Evolutionary conservation across 176 grass and related monocot genomes (phyloP), one percentile per base, ranked within the genome.

Genomic region (Carex pumila): DNA sequence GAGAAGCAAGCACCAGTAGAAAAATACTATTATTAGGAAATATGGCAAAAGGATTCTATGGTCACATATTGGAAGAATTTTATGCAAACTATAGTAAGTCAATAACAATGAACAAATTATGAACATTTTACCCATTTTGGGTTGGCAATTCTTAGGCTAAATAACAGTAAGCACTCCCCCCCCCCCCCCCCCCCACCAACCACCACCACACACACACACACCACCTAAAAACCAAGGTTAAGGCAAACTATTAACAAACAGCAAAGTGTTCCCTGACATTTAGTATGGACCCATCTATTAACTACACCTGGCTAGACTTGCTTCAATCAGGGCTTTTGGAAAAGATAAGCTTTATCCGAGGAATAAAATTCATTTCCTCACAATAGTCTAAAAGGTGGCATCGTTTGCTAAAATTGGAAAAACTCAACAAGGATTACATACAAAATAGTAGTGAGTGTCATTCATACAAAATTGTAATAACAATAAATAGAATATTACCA

Each of bases 401-500:
- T 56, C 32, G 7, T 70, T 76, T 55, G 72, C 72, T 45, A 76
- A 55, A 55, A 76, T 76, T 76, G 15, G 66, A 70, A 70, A 70
- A 39, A 75, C 47, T 30, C 22, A 76, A 55, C 11, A 55, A 54
- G 2, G 12, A 29, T 76, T 30, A 19, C 12, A 7, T 55, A 19
- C 49, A 49, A 72, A 72, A 37, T 13, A 67, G 4, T 76, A 55
- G 1, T 25, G 19, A 55, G 15, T 15, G 47, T 12, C 49, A 54
- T 13, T 31, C 45, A 71, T 71, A 47, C 17, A 71, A 71, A 71
- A 47, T 15, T 55, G 21, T 31, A 76, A 32, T 55, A 75, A 55
- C 22, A 76, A 76, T 31, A 55, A 76, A 76, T 76, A 76, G 72
- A 82, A 82, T 29, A 22, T 62, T 82, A 82, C 80, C 80, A 82